These are phyloP conservation scores for Coniochaeta prunicola DNA, from an alignment of 2,329 filamentous ascomycete genomes.

Conservation along the genomic window DNA sequence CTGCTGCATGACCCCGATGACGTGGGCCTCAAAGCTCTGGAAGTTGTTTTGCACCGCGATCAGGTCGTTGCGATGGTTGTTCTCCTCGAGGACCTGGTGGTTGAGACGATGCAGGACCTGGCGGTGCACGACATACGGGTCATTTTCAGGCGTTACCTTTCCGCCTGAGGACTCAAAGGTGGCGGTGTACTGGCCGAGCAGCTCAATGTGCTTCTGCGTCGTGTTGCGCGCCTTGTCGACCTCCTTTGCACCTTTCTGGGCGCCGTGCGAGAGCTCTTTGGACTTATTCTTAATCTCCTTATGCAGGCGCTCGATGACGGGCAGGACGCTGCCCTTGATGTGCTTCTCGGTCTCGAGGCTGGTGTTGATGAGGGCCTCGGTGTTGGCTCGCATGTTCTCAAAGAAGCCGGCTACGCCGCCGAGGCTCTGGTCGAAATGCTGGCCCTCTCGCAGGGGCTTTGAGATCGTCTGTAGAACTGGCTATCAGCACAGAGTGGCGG, in stretches of 20 bases:
- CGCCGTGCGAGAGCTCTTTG: slow-evolving; percentile 79
- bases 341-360: slow-evolving; percentile 89
- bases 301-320: slow-evolving; percentile 84
- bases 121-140: slow-evolving; percentile 82
- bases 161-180: slow-evolving; percentile 69
- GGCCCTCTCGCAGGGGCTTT: slow-evolving; percentile 76
- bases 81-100: slow-evolving; percentile 91
- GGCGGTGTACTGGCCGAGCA: slow-evolving; percentile 80
- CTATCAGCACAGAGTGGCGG: background rate
- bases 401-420: slow-evolving; percentile 86
- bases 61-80: slow-evolving; percentile 89
- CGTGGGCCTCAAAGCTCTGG: slow-evolving; percentile 76
- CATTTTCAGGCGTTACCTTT: slow-evolving; percentile 63
- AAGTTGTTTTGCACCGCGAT: slow-evolving; percentile 90
- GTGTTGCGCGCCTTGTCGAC: slow-evolving; percentile 80
- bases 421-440: slow-evolving; percentile 88
- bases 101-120: slow-evolving; percentile 77
- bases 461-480: slow-evolving; percentile 59
- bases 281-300: slow-evolving; percentile 94
- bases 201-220: slow-evolving; percentile 94
- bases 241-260: slow-evolving; percentile 77
- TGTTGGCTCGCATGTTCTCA: slow-evolving; percentile 89
- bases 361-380: slow-evolving; percentile 81
- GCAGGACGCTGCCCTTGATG: slow-evolving; percentile 77
- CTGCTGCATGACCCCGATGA: slow-evolving; percentile 75